Evolutionary conservation across 768 basidiomycete species (phyloP).

Genomic region (Auriscalpium microsporum): DNA sequence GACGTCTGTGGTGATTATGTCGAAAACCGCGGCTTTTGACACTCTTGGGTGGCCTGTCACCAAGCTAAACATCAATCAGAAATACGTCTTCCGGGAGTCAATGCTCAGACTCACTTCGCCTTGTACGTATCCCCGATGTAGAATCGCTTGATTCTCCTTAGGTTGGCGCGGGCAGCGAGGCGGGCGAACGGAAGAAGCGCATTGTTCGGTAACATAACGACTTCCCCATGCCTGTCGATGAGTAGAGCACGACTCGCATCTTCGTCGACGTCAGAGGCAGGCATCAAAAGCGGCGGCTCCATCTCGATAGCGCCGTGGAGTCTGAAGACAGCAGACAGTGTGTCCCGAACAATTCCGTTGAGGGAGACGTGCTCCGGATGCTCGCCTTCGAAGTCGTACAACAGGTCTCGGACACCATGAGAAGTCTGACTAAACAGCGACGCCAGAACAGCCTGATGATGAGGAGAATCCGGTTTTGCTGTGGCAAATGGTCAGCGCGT

Average conservation of each 20-base stretch:
- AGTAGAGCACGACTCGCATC: constrained; percentile 60
- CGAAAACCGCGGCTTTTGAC: constrained; percentile 70
- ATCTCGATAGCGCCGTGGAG: constrained; percentile 87
- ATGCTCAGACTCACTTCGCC: constrained; percentile 41
- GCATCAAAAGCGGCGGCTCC: constrained; percentile 80
- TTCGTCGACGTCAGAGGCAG: constrained; percentile 53
- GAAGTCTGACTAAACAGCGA: constrained; percentile 71
- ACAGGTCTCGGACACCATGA: constrained; percentile 52
- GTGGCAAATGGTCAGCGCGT: not conserved
- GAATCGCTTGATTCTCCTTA: constrained; percentile 73
- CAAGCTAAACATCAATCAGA: constrained; percentile 29
- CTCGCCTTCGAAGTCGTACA: constrained; percentile 68
- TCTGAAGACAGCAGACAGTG: constrained; percentile 68
- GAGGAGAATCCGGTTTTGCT: constrained; percentile 77
- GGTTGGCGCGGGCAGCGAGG: constrained; percentile 58
- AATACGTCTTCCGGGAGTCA: not conserved
- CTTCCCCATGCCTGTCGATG: constrained; percentile 73
- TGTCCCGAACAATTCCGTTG: constrained; percentile 70
- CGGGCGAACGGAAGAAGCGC: constrained; percentile 74
- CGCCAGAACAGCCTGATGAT: constrained; percentile 69
- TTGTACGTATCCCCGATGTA: constrained; percentile 68
- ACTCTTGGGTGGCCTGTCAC: constrained; percentile 67
- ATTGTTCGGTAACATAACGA: constrained; percentile 66
- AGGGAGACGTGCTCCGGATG: constrained; percentile 62
- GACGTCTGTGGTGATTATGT: constrained; percentile 75